Conservation (phyloP, 305 asterid species). For the Solanum aculeatissimum region DNA sequence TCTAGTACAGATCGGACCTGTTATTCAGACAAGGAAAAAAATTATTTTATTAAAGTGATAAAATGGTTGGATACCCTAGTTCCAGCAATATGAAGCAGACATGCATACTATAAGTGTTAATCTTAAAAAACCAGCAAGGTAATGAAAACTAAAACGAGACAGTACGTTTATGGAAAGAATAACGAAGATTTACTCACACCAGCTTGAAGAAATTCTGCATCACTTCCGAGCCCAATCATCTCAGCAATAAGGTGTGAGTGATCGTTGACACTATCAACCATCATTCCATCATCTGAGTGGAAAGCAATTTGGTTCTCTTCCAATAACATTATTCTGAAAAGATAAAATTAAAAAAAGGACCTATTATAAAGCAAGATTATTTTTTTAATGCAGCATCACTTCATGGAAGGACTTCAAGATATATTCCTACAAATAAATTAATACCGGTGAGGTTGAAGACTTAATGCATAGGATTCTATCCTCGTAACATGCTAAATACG, state of each 20-base stretch:
- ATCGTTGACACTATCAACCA: conserved; percentile 76
- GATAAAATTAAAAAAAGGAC: not conserved
- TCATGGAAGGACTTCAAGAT: not conserved
- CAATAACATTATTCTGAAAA: conserved; percentile 72
- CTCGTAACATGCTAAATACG: not conserved
- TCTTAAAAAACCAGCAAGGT: not conserved
- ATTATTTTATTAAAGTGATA: not conserved
- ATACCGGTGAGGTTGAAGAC: not conserved
- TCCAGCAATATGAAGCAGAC: not conserved
- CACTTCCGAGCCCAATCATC: conserved; percentile 84
- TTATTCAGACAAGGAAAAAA: conserved; percentile 8
- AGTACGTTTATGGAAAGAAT: not conserved
- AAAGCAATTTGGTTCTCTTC: conserved; percentile 96
- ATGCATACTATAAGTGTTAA: not conserved
- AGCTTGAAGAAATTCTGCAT: conserved; percentile 56
- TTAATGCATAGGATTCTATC: not conserved
- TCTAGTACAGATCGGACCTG: conserved; percentile 86
- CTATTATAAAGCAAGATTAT: not conserved
- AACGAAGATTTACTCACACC: conserved; percentile 53
- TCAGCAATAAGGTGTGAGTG: conserved; percentile 84
- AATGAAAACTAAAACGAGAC: not conserved
- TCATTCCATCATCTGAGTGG: conserved; percentile 71
- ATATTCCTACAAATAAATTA: not conserved
- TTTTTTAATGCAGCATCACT: not conserved
- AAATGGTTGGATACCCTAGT: not conserved